phyloP scores from a whole-genome alignment of 305 asterid genomes.

The Andrographis paniculata region DNA sequence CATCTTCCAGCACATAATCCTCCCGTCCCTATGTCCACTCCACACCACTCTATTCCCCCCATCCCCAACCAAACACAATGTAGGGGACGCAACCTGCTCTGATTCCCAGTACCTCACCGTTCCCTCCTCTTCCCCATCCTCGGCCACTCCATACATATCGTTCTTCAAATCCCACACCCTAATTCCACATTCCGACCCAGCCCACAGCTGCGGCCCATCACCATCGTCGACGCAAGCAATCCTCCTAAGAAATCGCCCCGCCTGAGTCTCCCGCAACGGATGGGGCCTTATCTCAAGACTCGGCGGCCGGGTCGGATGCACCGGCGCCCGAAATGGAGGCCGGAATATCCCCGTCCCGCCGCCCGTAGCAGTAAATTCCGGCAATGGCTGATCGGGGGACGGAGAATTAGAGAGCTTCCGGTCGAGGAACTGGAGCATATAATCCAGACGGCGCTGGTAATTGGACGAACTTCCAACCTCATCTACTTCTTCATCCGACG shows the following conservation, averaged over 20 bases:
- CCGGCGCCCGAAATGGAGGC: conserved; percentile 62
- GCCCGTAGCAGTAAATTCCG: conserved; percentile 59
- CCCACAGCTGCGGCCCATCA: conserved; percentile 73
- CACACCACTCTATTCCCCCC: conserved; percentile 67
- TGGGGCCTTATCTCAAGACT: conserved; percentile 84
- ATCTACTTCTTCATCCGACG: conserved; percentile 50
- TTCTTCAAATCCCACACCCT: conserved; percentile 60
- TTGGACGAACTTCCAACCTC: conserved; percentile 39
- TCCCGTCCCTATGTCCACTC: conserved; percentile 96
- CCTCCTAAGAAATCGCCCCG: conserved; percentile 68
- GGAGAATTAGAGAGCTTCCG: conserved; percentile 50
- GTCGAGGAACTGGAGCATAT: conserved; percentile 83
- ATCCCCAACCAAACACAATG: conserved; percentile 69
- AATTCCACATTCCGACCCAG: conserved; percentile 79
- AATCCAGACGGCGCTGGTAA: conserved; percentile 67
- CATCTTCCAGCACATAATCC: conserved; percentile 78
- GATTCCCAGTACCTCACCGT: conserved; percentile 62
- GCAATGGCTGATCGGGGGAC: conserved; percentile 46
- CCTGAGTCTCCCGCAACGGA: conserved; percentile 65
- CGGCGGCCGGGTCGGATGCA: conserved; percentile 68
- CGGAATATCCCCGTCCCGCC: conserved; percentile 56
- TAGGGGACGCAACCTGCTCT: conserved; percentile 35
- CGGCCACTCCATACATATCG: conserved; percentile 45
- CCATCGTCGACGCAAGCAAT: conserved; percentile 44
- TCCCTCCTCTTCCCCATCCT: conserved; percentile 55